Conservation (phyloP, 257 asterid genomes). For the Jacaranda mimosifolia region DNA sequence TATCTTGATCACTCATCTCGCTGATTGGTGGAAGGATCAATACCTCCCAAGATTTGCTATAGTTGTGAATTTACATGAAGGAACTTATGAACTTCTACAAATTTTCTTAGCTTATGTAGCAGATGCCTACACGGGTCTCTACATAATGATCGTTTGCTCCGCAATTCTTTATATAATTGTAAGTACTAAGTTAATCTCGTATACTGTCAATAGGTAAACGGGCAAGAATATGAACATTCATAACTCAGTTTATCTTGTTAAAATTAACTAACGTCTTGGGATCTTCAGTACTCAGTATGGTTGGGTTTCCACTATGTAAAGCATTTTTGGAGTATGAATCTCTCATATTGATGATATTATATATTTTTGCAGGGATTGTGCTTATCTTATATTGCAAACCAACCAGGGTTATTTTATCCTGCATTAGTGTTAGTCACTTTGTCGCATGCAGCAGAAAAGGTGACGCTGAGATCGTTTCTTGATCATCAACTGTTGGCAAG, state of each 20-base stretch:
- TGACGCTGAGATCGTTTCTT: conserved; percentile 25
- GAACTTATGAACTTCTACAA: background rate
- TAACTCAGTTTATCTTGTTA: no score
- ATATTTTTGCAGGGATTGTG: conserved; percentile 26
- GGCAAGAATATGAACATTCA: no score
- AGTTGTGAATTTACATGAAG: conserved; percentile 31
- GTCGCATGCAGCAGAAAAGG: conserved; percentile 22
- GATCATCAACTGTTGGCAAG: conserved; percentile 32
- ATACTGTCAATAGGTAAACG: no score
- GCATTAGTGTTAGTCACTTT: conserved; percentile 29
- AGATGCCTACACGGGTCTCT: conserved; percentile 31
- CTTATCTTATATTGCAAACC: background rate
- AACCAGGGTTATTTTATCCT: background rate
- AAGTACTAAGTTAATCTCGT: background rate
- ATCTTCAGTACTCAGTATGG: no score
- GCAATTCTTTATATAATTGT: background rate
- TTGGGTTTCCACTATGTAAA: no score
- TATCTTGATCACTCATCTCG: conserved; percentile 24
- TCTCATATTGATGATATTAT: no score
- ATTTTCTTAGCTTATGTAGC: background rate
- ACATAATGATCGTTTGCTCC: conserved; percentile 4
- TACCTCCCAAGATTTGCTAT: background rate
- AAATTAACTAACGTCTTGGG: no score
- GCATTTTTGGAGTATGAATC: no score
- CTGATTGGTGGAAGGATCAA: background rate